A percentile compares a stretch with the other conserved stretches of the same genome.
Evolutionary conservation across 805 yeast genomes (phyloP).

Genomic region (Metschnikowia lachancei): DNA sequence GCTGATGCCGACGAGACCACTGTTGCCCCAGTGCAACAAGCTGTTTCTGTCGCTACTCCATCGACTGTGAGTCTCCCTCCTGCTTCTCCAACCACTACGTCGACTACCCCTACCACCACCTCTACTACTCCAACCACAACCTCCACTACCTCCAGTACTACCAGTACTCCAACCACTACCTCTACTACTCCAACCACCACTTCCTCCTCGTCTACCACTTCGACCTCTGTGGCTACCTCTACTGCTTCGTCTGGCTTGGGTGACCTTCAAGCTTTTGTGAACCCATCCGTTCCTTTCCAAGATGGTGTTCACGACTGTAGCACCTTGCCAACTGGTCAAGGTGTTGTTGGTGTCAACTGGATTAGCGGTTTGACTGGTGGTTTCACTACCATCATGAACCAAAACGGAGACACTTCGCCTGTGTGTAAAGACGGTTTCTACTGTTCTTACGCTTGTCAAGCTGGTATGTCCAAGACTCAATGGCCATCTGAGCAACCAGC

Average conservation of each 20-base stretch:
- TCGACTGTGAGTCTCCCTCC: neutral
- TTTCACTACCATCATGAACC: slow-evolving; percentile 44
- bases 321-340: slow-evolving; percentile 23
- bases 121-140: slow-evolving; percentile 5
- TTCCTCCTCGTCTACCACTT: slow-evolving; percentile 4
- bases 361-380: slow-evolving; percentile 38
- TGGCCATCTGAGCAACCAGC: slow-evolving; percentile 70
- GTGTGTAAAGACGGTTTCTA: slow-evolving; percentile 62
- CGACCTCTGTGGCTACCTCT: slow-evolving; percentile 6
- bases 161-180: slow-evolving; percentile 6
- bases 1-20: slow-evolving; percentile 11
- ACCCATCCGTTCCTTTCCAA: slow-evolving; percentile 19
- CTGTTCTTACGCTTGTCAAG: slow-evolving; percentile 76
- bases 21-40: neutral
- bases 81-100: slow-evolving; percentile 4
- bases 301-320: slow-evolving; percentile 24
- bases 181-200: slow-evolving; percentile 5
- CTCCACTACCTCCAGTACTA: slow-evolving; percentile 4
- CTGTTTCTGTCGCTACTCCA: neutral
- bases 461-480: slow-evolving; percentile 80
- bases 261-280: slow-evolving; percentile 18
- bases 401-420: slow-evolving; percentile 47
- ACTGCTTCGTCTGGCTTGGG: slow-evolving; percentile 13
- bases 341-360: slow-evolving; percentile 23
- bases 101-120: slow-evolving; percentile 1